Evolutionary conservation across 2,329 filamentous ascomycete genomes (phyloP), one percentile per base, ranked within the genome.

Genomic region (Pseudophaeomoniella oleicola): DNA sequence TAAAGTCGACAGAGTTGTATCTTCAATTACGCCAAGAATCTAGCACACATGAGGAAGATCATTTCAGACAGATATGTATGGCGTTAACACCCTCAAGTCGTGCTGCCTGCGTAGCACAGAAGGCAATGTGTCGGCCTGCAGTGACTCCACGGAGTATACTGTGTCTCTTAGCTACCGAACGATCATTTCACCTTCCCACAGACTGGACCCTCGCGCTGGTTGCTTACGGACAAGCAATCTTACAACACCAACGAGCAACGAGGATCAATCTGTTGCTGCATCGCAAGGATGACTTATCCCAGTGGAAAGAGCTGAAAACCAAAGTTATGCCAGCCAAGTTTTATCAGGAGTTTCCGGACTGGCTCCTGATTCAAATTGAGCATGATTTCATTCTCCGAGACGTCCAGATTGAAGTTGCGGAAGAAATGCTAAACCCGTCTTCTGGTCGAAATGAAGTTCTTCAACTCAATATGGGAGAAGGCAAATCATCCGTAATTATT

Each of bases 391-490:
- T 75, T 5, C 74, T 85, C 5, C 67, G 81, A 0, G 48, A 60
- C 0, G 65, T 72, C 0, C 78, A 84, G 46, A 60, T 67, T 2
- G 49, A 67, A 2, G 73, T 84, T 35, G 71, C 77, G 0, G 32
- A 39, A 0, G 48, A 66, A 14, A 82, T 84, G 70, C 67, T 63
- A 2, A 35, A 46, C 0, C 64, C 66, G 0, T 44, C 49, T 0
- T 48, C 47, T 0, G 50, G 46, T 0, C 17, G 49, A 0, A 80
- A 76, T 43, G 51, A 63, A 0, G 66, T 76, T 0, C 67, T 81
- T 58, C 75, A 81, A 45, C 51, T 83, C 2, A 81, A 80, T 42
- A 83, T 83, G 77, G 78, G 78, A 0, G 69, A 80, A 46, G 78
- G 78, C 0, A 83, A 82, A 42, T 75, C 74, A 0, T 78, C 77